Conservation (phyloP, 2,329 filamentous ascomycete genomes). For the Pestalotiopsis sp. region DNA sequence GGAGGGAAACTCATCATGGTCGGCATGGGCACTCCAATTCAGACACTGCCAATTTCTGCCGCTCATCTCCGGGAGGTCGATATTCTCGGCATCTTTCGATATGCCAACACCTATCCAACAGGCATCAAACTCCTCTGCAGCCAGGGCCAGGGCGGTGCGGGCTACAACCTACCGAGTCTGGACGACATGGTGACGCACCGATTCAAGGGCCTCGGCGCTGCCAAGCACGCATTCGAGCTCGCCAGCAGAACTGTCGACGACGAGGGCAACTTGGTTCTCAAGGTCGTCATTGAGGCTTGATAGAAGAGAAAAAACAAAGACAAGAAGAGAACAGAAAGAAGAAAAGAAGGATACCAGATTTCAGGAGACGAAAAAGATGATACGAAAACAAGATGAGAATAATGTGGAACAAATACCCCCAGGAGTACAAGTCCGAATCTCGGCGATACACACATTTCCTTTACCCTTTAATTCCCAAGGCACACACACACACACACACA, state of each 20-base stretch:
- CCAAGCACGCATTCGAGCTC: constrained; percentile 67
- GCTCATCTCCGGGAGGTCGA: constrained; percentile 75
- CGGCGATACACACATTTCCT: too few relatives aligned
- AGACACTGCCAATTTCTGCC: constrained; percentile 71
- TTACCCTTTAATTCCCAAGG: too few relatives aligned
- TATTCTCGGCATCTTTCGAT: constrained; percentile 74
- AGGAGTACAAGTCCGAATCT: not conserved
- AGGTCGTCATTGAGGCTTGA: constrained; percentile 65
- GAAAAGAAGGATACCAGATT: not conserved
- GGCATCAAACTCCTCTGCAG: constrained; percentile 64
- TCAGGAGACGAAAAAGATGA: too few relatives aligned
- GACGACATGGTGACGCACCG: constrained; percentile 74
- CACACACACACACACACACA: not conserved
- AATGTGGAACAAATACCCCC: not conserved
- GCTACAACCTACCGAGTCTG: constrained; percentile 59
- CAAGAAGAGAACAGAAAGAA: not conserved
- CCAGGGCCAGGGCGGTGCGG: constrained; percentile 35
- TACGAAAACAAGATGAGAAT: not conserved
- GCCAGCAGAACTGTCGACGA: constrained; percentile 68
- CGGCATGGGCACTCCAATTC: constrained; percentile 77
- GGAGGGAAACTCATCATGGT: constrained; percentile 76
- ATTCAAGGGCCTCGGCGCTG: constrained; percentile 63
- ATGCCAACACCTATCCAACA: constrained; percentile 72
- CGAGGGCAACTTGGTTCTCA: constrained; percentile 68
- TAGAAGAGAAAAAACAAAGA: not conserved